Base-by-base conservation (phyloP, 192 early-diverging fungal genomes). In the Podila horticola region DNA sequence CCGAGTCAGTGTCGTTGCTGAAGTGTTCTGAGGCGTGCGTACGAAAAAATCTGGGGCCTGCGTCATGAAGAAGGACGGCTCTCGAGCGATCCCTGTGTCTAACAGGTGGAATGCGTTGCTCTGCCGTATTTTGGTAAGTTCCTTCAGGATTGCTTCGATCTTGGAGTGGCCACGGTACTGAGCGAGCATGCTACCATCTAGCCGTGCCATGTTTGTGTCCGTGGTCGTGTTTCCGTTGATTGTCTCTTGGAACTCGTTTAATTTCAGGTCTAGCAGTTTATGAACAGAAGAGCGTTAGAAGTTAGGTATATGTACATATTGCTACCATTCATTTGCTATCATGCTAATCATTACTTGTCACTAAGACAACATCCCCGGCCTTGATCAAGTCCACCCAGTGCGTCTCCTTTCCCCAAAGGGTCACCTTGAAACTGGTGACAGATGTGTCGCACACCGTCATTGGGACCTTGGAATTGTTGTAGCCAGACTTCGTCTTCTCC, bases 371-470 rank as follows among this genome's bases (percentile, higher is more conserved):
- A 31, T 75, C 74, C n/a, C 74, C 66, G 0, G 30, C 9, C n/a
- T 64, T 63, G 30, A 75, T 38, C 8, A 31, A 24, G 0, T 75
- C 26, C 0, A 15, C 61, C 74, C 74, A 75, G 17, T 36, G 36
- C 59, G 61, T 20, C 51, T 45, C 3, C 64, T 58, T 17, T 30
- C 50, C 74, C 74, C 34, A 75, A 34, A 24, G 62, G 34, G 7
- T 36, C n/a, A 75, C 33, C 30, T 75, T 63, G 66, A 75, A 75
- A 4, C 66, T 58, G 10, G 55, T 65, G 26, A 60, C 67, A 36
- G 66, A 68, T 13, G 58, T 60, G 22, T 69, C 74, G 20, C 74
- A 69, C 2, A 69, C 24, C 0, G 51, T 30, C 0, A 75, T 20
- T 30, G 52, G 13, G 3, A 66, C 28, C 20, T 69, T 75, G 0